A percentile compares a stretch with the other conserved stretches of the same genome.
phyloP scores from a whole-genome alignment of 306 rosid species.

The Trifolium pratense region DNA sequence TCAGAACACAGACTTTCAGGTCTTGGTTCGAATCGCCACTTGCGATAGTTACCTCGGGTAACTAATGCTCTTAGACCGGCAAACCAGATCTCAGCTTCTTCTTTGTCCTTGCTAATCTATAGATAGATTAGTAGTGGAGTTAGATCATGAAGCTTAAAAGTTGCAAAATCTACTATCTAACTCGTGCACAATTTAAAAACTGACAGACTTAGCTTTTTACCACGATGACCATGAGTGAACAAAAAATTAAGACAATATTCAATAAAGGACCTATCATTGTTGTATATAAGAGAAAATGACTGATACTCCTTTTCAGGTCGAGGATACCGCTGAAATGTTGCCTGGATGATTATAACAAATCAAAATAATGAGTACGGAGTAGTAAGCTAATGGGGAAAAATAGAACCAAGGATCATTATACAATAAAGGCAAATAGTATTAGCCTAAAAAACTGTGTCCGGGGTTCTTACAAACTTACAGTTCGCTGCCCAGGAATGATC shows the following conservation, averaged over 20 bases:
- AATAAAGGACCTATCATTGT: conserved; percentile 59
- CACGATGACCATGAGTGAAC: conserved; percentile 11
- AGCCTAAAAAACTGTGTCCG: conserved; percentile 25
- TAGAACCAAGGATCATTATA: conserved; percentile 29
- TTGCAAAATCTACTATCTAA: conserved; percentile 19
- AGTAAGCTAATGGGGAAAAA: conserved; percentile 24
- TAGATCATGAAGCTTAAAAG: conserved; percentile 39
- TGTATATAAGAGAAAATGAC: conserved; percentile 88
- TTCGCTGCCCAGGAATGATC: conserved; percentile 96
- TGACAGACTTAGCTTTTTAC: conserved; percentile 39
- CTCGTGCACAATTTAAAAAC: conserved; percentile 18
- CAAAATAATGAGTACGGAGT: conserved; percentile 40
- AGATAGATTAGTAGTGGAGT: conserved; percentile 43
- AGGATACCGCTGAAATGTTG: conserved; percentile 93
- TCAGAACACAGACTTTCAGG: conserved; percentile 59
- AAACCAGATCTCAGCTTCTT: conserved; percentile 98
- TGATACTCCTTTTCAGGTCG: conserved; percentile 99
- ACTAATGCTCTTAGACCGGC: conserved; percentile 89
- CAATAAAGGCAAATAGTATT: conserved; percentile 39
- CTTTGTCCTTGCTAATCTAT: conserved; percentile 98
- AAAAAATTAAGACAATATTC: conserved; percentile 31
- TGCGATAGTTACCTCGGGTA: conserved; percentile 59
- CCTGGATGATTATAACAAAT: conserved; percentile 62
- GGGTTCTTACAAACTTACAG: conserved; percentile 73
- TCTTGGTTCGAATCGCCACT: conserved; percentile 63